These are phyloP conservation scores for Neospermospora avenae DNA, from an alignment of 2,329 filamentous ascomycete genomes.

Conservation along the genomic window DNA sequence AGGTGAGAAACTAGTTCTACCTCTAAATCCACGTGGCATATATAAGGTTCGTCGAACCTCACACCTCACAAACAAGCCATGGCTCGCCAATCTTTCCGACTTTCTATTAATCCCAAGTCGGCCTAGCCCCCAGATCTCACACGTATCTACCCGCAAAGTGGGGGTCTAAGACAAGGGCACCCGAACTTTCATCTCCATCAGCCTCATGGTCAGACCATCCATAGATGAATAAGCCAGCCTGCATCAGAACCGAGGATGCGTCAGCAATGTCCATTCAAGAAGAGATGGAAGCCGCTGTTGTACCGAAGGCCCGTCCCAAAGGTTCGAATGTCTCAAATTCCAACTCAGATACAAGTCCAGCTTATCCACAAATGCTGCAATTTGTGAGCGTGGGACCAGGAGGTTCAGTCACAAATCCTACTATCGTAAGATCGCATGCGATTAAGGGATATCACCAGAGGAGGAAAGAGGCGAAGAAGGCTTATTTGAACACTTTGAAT, in stretches of 20 bases:
- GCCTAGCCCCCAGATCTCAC: background rate
- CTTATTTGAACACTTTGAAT: conserved; percentile 3
- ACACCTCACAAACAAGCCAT: background rate
- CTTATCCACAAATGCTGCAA: conserved; percentile 1
- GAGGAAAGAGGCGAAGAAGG: conserved; percentile 5
- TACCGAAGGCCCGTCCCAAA: background rate
- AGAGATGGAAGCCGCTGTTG: background rate
- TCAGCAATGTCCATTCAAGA: background rate
- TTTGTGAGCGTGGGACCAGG: conserved; percentile 10
- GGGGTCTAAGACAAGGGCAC: background rate
- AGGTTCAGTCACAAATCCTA: conserved; percentile 4
- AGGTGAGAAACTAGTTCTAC: background rate
- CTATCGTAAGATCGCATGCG: conserved; percentile 11
- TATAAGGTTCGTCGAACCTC: background rate
- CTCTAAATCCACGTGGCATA: background rate
- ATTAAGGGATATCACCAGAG: conserved; percentile 15
- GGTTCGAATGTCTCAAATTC: background rate
- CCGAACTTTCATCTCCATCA: background rate
- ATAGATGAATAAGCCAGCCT: conserved; percentile 2
- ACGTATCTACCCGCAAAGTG: background rate
- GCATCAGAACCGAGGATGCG: background rate
- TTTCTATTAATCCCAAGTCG: background rate
- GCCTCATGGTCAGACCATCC: background rate
- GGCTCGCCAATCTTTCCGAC: background rate
- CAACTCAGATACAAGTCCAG: background rate